Conservation (phyloP, 768 basidiomycete species). For the Termitomyces sp. region DNA sequence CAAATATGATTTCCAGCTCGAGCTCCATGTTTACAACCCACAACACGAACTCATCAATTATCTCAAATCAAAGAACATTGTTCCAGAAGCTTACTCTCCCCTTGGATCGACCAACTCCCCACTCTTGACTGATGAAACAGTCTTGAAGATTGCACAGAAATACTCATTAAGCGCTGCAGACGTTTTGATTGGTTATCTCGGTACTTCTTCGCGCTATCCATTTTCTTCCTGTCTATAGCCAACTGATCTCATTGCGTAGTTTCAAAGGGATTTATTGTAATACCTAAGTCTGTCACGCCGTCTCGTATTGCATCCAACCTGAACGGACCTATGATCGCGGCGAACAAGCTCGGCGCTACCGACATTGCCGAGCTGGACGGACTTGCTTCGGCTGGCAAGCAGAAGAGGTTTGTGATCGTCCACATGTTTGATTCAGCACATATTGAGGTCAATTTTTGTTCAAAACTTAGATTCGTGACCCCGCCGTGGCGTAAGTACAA, state of each 20-base stretch:
- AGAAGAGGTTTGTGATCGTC: conserved; percentile 41
- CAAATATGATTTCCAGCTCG: conserved; percentile 38
- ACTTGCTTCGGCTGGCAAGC: conserved; percentile 56
- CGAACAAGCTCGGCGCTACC: conserved; percentile 36
- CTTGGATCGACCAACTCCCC: conserved; percentile 67
- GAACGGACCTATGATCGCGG: conserved; percentile 41
- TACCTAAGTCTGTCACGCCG: conserved; percentile 77
- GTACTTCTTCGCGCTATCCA: conserved; percentile 28
- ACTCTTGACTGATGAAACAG: conserved; percentile 56
- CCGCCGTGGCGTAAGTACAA: conserved; percentile 62
- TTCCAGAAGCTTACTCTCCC: conserved; percentile 77
- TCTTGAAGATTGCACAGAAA: conserved; percentile 53
- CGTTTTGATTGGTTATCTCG: conserved; percentile 56
- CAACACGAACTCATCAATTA: conserved; percentile 63
- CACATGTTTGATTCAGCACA: background rate
- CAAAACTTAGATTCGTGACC: conserved; percentile 42
- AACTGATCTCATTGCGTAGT: conserved; percentile 30
- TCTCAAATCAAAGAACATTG: conserved; percentile 59
- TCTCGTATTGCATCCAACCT: conserved; percentile 59
- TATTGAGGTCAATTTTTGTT: background rate
- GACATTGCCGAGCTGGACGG: conserved; percentile 55
- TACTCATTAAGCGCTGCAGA: conserved; percentile 48
- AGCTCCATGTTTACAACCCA: conserved; percentile 70
- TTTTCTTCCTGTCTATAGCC: background rate
- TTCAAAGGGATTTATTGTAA: conserved; percentile 54